phyloP scores from a whole-genome alignment of 2,329 filamentous ascomycete genomes.

The Lecanicillium sp. region DNA sequence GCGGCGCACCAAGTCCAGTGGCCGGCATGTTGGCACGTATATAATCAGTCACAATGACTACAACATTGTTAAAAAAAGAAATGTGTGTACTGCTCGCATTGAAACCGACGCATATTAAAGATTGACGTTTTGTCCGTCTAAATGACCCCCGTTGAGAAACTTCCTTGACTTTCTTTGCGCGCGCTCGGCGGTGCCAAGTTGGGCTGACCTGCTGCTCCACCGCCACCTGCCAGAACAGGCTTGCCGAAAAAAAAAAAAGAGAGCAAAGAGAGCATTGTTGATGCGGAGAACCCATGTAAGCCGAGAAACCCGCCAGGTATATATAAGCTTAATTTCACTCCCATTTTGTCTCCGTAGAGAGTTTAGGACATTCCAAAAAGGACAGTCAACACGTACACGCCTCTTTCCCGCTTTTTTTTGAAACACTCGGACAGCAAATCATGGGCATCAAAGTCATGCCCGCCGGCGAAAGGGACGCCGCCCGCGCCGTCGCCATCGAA shows the following conservation, averaged over 20 bases:
- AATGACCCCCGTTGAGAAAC: not conserved
- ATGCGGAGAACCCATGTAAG: too few relatives aligned
- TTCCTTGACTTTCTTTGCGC: not conserved
- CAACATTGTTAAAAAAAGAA: too few relatives aligned
- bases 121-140: too few relatives aligned
- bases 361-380: not conserved
- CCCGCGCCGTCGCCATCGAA: conserved; percentile 12
- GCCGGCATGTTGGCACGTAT: not conserved
- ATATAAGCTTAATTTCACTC: not conserved
- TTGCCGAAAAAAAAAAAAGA: not conserved
- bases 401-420: not conserved
- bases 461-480: conserved; percentile 9
- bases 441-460: conserved; percentile 11
- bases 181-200: not conserved
- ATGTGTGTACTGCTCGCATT: too few relatives aligned
- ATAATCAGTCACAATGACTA: too few relatives aligned
- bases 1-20: not conserved
- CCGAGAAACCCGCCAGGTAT: too few relatives aligned
- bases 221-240: conserved; percentile 3
- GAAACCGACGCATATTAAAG: too few relatives aligned
- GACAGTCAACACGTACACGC: not conserved
- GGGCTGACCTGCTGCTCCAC: not conserved
- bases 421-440: not conserved
- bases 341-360: too few relatives aligned
- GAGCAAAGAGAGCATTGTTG: not conserved